These are phyloP conservation scores for Malassezia sp. DNA, from an alignment of 1,284 basidiomycete species.

Conservation along the genomic window DNA sequence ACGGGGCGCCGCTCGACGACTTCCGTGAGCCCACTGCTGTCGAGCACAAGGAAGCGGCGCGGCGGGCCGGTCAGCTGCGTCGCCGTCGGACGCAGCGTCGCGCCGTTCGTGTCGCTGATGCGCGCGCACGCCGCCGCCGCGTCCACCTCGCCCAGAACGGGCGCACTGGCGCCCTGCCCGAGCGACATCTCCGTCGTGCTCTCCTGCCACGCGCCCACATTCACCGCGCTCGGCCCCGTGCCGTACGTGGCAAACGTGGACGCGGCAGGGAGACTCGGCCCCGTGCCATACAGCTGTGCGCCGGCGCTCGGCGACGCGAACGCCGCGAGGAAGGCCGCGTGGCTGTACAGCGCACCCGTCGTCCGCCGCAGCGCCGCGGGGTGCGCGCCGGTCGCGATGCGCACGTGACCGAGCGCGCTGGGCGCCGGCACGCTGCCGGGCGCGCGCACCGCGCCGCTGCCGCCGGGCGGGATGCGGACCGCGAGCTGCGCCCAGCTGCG, in stretches of 20 bases:
- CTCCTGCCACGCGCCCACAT: conserved; percentile 17
- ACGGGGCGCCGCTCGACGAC: conserved; percentile 70
- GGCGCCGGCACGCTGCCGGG: not conserved
- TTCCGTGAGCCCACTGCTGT: conserved; percentile 70
- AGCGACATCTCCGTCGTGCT: conserved; percentile 26
- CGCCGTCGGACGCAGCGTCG: conserved; percentile 61
- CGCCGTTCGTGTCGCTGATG: conserved; percentile 22
- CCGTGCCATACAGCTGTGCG: conserved; percentile 7
- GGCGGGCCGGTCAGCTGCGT: conserved; percentile 63
- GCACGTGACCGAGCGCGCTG: not conserved
- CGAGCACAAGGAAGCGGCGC: conserved; percentile 71
- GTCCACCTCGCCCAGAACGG: conserved; percentile 27
- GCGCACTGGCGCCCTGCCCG: conserved; percentile 23
- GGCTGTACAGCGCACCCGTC: conserved; percentile 11
- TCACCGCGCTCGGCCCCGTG: too few relatives aligned
- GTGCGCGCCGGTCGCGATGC: not conserved
- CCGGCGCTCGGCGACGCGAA: not conserved
- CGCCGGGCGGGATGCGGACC: conserved; percentile 14
- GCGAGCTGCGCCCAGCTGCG: conserved; percentile 19
- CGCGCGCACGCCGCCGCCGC: not conserved
- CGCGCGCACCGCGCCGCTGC: not conserved
- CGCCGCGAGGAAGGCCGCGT: conserved; percentile 11
- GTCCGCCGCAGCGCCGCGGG: conserved; percentile 1
- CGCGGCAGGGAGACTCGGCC: not conserved
- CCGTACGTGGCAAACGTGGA: not conserved